Evolutionary conservation across 1,284 basidiomycete species (phyloP), one percentile per base, ranked within the genome.

Genomic region (Tilletia horrida): DNA sequence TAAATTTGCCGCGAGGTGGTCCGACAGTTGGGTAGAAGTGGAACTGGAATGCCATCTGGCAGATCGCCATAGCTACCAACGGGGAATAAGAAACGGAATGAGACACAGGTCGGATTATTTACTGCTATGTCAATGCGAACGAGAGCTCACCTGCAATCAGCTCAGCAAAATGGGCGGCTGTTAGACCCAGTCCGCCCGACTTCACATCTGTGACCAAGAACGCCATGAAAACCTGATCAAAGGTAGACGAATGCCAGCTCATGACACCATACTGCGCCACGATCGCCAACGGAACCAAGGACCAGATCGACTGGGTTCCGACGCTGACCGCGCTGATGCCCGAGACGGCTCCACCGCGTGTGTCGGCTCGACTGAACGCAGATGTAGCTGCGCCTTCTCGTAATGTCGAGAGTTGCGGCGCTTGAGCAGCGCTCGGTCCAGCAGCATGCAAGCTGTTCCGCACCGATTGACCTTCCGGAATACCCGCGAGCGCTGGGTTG

Each of bases 11-110:
- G 18, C 76, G 72, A 6, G 69, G 70, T 44, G 71, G 66, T 45
- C 68, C 74, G 18, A 87, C 88, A 79, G 82, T 91, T 87, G 91
- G 91, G 85, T 93, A 93, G 52, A 92, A 85, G 77, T 90, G 55
- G 64, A 67, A 79, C 66, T 79, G 77, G 62, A 76, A 79, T 18
- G 69, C 72, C 64, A 76, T 78, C 68, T 67, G 74, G 14, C 69
- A 59, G 50, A 63, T 64, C 50, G 64, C 70, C 68, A 73, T 80
- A 76, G 55, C 67, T 63, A 47, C 43, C 65, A 31, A 14, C 18
- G 13, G 25, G 47, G 6, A 4, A 83, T 78, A 88, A 88, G 21
- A 87, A 88, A 67, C 85, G 27, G 25, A n/a, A n/a, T n/a, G n/a
- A n/a, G n/a, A n/a, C n/a, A n/a, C n/a, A n/a, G n/a, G n/a, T n/a